Conservation (phyloP, 2,329 filamentous ascomycete species). For the Aulographum hederae region DNA sequence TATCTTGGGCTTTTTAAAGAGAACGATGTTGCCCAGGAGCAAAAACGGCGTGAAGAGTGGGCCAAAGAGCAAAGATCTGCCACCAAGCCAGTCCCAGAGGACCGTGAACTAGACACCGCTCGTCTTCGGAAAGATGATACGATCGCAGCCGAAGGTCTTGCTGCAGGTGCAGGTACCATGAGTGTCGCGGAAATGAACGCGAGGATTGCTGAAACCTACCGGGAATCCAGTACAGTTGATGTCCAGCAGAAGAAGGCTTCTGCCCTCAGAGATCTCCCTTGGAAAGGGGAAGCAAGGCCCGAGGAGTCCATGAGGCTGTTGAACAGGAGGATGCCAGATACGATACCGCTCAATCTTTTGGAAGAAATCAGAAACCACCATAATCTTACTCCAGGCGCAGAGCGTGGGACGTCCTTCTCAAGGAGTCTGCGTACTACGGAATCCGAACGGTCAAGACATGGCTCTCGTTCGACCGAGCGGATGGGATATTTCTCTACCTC, state of each 20-base stretch:
- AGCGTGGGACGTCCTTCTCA: constrained; percentile 24
- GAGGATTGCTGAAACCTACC: too few relatives aligned
- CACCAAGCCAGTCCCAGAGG: too few relatives aligned
- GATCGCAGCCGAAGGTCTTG: constrained; percentile 4
- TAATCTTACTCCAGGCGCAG: constrained; percentile 27
- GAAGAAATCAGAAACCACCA: constrained; percentile 39
- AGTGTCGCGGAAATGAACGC: neutral
- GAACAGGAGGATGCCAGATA: too few relatives aligned
- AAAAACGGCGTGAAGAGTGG: constrained; percentile 29
- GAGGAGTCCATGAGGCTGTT: too few relatives aligned
- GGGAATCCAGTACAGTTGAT: constrained; percentile 9
- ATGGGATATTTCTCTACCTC: too few relatives aligned
- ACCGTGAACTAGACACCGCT: constrained; percentile 11
- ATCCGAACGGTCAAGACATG: too few relatives aligned
- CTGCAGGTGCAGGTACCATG: constrained; percentile 1
- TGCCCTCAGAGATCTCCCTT: too few relatives aligned
- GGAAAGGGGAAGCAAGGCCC: too few relatives aligned
- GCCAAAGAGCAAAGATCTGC: constrained; percentile 17
- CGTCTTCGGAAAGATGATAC: constrained; percentile 10
- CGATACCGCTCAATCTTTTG: constrained; percentile 30
- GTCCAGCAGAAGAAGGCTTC: too few relatives aligned
- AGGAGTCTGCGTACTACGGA: constrained; percentile 2
- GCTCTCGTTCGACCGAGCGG: too few relatives aligned
- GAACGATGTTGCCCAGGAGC: constrained; percentile 35
- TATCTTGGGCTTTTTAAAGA: constrained; percentile 48